Evolutionary conservation across 768 basidiomycete genomes (phyloP).

Genomic region (Rhodosporidiobolus odoratus): DNA sequence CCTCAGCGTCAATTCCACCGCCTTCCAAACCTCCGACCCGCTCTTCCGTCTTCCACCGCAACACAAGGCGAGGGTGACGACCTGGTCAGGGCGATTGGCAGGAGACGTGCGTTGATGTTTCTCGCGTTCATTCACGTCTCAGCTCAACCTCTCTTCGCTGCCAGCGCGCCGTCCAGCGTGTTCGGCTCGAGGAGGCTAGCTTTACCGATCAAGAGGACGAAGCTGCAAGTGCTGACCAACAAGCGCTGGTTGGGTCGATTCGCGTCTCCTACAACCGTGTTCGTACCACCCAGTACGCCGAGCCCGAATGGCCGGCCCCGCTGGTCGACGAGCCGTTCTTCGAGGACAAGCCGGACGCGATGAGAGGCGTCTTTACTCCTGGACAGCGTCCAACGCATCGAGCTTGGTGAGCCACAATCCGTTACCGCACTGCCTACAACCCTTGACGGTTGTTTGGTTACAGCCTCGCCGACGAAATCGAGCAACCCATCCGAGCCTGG

Average conservation of each 20-base stretch:
- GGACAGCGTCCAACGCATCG: background rate
- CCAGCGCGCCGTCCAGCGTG: too few relatives aligned
- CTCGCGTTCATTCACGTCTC: too few relatives aligned
- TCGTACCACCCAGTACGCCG: background rate
- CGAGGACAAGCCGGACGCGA: background rate
- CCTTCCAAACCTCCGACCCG: background rate
- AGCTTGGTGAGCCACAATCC: background rate
- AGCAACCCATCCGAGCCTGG: background rate
- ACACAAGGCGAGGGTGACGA: too few relatives aligned
- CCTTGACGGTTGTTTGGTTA: background rate
- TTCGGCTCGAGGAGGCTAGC: too few relatives aligned
- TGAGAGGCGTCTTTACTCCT: background rate
- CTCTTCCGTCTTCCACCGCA: background rate
- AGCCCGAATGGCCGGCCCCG: background rate
- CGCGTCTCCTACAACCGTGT: background rate
- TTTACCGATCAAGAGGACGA: too few relatives aligned
- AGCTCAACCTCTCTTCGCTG: too few relatives aligned
- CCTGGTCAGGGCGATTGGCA: too few relatives aligned
- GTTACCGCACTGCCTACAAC: too few relatives aligned
- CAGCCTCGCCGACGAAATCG: background rate
- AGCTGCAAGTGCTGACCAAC: too few relatives aligned
- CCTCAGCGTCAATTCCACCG: background rate
- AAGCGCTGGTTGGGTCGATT: too few relatives aligned
- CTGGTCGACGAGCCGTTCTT: background rate
- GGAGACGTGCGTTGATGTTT: too few relatives aligned